A percentile compares a stretch with the other conserved stretches of the same genome.
Evolutionary conservation across 2,329 filamentous ascomycete species (phyloP).

Genomic region (Diaporthe vexans): DNA sequence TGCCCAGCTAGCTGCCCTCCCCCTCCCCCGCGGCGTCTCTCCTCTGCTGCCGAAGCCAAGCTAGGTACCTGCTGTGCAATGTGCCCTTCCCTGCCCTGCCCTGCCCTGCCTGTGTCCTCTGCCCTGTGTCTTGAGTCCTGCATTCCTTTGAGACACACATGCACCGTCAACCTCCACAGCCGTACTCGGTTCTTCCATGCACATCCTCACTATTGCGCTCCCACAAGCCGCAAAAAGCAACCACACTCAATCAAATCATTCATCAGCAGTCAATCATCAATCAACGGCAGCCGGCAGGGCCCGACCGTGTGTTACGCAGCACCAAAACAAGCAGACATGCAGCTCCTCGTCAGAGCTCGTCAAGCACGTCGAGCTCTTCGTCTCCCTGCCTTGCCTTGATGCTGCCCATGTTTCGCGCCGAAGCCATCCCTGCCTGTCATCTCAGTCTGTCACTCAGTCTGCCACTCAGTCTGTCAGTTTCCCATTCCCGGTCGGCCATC

Average conservation of each 20-base stretch:
- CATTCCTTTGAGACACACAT: constrained; percentile 6
- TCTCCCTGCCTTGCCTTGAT: background rate
- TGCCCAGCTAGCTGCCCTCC: no score
- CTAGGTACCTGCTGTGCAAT: no score
- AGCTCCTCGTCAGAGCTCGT: background rate
- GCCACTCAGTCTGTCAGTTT: background rate
- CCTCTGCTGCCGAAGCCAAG: no score
- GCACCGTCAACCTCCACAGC: background rate
- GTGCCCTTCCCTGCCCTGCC: no score
- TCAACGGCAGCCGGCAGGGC: constrained; percentile 15
- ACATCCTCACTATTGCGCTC: background rate
- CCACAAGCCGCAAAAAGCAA: constrained; percentile 27
- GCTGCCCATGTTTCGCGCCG: background rate
- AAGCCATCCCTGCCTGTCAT: background rate
- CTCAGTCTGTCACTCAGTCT: background rate
- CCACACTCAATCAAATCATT: background rate
- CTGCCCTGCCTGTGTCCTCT: no score
- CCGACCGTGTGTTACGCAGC: constrained; percentile 19
- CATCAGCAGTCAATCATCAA: background rate
- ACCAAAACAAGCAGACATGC: background rate
- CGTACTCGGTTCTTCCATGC: background rate
- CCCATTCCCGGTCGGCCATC: background rate
- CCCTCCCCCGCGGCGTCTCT: no score
- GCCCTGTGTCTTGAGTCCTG: background rate
- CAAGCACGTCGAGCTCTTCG: background rate